These are phyloP conservation scores for Taphrina communis DNA, from an alignment of 1,139 yeast genomes.

Conservation along the genomic window DNA sequence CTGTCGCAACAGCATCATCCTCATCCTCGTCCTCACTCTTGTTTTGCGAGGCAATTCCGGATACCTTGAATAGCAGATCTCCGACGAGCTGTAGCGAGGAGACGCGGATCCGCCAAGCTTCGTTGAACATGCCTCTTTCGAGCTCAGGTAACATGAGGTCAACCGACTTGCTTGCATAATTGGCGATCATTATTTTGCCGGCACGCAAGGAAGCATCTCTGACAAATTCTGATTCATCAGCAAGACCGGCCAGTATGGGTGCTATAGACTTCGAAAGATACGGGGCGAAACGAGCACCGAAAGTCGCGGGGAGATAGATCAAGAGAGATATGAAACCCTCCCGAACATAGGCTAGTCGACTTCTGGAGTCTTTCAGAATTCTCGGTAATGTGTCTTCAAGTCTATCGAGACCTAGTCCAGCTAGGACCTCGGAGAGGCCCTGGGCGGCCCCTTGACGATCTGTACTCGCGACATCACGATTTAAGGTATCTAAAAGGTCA, in stretches of 20 bases:
- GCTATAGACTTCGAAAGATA: slow-evolving; percentile 85
- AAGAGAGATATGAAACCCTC: slow-evolving; percentile 93
- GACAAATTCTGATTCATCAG: slow-evolving; percentile 84
- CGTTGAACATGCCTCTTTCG: slow-evolving; percentile 84
- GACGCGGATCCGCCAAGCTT: slow-evolving; percentile 83
- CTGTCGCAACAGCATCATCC: slow-evolving; percentile 62
- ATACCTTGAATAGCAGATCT: slow-evolving; percentile 88
- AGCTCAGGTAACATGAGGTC: slow-evolving; percentile 92
- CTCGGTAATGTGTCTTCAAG: slow-evolving; percentile 86
- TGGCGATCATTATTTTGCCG: slow-evolving; percentile 87
- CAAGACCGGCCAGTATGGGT: slow-evolving; percentile 87
- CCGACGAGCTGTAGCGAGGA: slow-evolving; percentile 98
- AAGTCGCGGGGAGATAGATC: slow-evolving; percentile 89
- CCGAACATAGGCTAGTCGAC: slow-evolving; percentile 71
- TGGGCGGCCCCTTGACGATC: slow-evolving; percentile 97
- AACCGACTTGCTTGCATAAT: slow-evolving; percentile 90
- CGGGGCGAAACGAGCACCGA: slow-evolving; percentile 90
- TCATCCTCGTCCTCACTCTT: slow-evolving; percentile 50
- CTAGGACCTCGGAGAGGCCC: slow-evolving; percentile 89
- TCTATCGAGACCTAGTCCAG: slow-evolving; percentile 85
- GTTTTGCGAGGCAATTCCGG: slow-evolving; percentile 63
- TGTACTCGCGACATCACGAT: slow-evolving; percentile 82
- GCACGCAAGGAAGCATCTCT: slow-evolving; percentile 91
- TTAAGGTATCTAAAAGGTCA: slow-evolving; percentile 73
- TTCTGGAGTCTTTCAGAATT: slow-evolving; percentile 74